A percentile compares a stretch with the other conserved stretches of the same genome.
Conservation (phyloP, 306 rosid species). For the Lablab purpureus region DNA sequence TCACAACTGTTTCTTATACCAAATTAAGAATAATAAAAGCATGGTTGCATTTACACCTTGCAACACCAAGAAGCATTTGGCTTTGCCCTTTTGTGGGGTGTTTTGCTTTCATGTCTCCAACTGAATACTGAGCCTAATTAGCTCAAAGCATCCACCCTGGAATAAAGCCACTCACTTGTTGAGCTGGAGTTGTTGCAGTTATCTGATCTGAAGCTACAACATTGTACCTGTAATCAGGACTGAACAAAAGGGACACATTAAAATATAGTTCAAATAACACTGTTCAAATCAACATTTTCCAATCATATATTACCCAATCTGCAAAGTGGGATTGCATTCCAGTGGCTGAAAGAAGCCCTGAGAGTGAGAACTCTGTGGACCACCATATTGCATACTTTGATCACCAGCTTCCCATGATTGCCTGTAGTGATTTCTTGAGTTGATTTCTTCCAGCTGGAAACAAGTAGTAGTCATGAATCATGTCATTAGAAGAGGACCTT, state of each 20-base stretch:
- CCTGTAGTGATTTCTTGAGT: constrained; percentile 69
- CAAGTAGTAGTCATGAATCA: constrained; percentile 8
- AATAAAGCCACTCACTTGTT: constrained; percentile 79
- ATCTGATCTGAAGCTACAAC: constrained; percentile 68
- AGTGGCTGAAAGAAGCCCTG: constrained; percentile 81
- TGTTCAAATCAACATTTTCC: too few relatives aligned
- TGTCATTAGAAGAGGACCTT: constrained; percentile 7
- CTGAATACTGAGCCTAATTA: constrained; percentile 10
- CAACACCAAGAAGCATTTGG: constrained; percentile 43
- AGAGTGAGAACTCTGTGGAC: constrained; percentile 66
- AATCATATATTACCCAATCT: constrained; percentile 67
- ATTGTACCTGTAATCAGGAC: constrained; percentile 64
- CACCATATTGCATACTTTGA: constrained; percentile 67
- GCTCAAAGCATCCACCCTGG: constrained; percentile 96
- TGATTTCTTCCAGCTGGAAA: constrained; percentile 80
- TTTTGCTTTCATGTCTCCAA: constrained; percentile 30
- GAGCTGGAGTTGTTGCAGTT: constrained; percentile 63
- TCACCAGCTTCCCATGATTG: constrained; percentile 84
- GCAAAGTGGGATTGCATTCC: constrained; percentile 90
- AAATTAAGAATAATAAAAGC: constrained; percentile 33
- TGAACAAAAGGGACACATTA: constrained; percentile 5
- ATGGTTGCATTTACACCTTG: constrained; percentile 46
- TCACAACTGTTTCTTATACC: constrained; percentile 49
- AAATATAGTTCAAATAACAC: not conserved
- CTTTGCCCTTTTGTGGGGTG: constrained; percentile 19